Evolutionary conservation across 306 rosid species (phyloP).

Genomic region (Gleditsia sinensis): DNA sequence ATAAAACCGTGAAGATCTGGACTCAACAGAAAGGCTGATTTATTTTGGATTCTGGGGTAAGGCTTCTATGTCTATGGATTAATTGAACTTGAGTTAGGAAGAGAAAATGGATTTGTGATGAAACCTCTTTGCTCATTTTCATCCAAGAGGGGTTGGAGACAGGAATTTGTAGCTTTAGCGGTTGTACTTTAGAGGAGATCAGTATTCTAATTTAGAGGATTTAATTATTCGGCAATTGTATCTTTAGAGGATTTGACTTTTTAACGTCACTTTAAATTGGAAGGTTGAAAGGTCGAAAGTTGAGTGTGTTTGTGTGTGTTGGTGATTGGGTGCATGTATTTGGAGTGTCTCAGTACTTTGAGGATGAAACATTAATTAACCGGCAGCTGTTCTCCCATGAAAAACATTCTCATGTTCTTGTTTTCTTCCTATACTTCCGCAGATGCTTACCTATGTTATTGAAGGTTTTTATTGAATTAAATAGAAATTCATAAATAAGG

Average conservation of each 20-base stretch:
- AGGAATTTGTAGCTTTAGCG: slow-evolving; percentile 22
- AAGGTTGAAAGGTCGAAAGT: background rate
- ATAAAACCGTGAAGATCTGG: slow-evolving; percentile 93
- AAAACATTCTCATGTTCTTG: background rate
- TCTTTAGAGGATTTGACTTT: background rate
- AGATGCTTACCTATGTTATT: too few species aligned
- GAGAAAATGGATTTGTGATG: slow-evolving; percentile 1
- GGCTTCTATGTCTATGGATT: background rate
- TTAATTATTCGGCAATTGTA: background rate
- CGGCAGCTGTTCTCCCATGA: background rate
- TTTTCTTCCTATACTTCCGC: too few species aligned
- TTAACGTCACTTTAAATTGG: background rate
- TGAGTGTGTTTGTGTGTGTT: background rate
- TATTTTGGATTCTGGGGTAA: slow-evolving; percentile 5
- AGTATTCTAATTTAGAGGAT: background rate
- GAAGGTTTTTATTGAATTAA: too few species aligned
- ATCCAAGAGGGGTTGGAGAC: background rate
- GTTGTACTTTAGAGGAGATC: slow-evolving; percentile 17
- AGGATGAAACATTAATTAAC: too few species aligned
- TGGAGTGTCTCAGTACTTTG: background rate
- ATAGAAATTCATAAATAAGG: too few species aligned
- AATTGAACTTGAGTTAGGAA: background rate
- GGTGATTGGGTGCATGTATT: background rate
- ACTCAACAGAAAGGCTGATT: slow-evolving; percentile 66
- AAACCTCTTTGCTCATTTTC: slow-evolving; percentile 26